These are phyloP conservation scores for Zygoascus ofunaensis DNA, from an alignment of 805 yeast species.

Conservation along the genomic window DNA sequence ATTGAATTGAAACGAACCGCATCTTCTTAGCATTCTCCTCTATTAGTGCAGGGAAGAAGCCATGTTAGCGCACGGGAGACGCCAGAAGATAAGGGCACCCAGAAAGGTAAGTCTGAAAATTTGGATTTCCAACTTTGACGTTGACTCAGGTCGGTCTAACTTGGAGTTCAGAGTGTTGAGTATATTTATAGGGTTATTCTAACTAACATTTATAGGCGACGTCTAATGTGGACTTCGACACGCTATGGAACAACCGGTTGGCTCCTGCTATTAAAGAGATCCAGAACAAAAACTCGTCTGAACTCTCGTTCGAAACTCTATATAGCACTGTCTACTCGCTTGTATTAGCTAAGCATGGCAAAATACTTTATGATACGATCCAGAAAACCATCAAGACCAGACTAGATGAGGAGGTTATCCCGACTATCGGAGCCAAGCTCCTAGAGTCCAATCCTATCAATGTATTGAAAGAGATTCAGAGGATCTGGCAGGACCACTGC, in stretches of 20 bases:
- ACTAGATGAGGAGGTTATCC: constrained; percentile 26
- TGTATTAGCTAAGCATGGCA: constrained; percentile 64
- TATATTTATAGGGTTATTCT: neutral
- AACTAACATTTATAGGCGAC: neutral
- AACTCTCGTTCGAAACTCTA: constrained; percentile 70
- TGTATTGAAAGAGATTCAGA: constrained; percentile 29
- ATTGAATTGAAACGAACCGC: no score
- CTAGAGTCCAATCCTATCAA: constrained; percentile 11
- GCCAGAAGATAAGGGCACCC: constrained; percentile 21
- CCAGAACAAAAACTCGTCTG: constrained; percentile 60
- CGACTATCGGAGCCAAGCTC: constrained; percentile 9
- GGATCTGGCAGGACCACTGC: constrained; percentile 64
- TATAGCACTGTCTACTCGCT: constrained; percentile 71
- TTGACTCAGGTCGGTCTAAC: neutral
- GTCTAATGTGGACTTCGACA: constrained; percentile 42
- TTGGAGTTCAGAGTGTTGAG: neutral
- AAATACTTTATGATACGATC: constrained; percentile 54
- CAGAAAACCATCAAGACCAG: constrained; percentile 39
- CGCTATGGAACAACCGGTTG: constrained; percentile 52
- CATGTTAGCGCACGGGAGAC: constrained; percentile 11
- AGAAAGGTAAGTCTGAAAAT: constrained; percentile 15
- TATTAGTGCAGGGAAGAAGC: no score
- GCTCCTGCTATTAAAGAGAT: constrained; percentile 64
- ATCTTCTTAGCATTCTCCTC: no score
- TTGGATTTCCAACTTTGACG: neutral